Conservation (phyloP, 1,284 basidiomycete species). For the Boletus sp. region DNA sequence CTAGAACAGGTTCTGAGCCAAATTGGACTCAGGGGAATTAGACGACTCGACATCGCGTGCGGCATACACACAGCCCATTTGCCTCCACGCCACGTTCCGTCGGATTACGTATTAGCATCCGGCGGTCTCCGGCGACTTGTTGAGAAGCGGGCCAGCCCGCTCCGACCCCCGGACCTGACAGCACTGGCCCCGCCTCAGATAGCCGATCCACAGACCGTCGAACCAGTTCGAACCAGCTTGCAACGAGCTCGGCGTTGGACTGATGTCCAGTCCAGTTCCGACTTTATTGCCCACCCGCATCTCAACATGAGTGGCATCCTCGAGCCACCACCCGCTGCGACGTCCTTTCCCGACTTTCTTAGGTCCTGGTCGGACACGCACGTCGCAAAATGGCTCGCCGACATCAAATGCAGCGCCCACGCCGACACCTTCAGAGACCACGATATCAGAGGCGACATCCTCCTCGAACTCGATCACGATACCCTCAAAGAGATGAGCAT, state of each 20-base stretch:
- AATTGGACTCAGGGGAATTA: background rate
- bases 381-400: slow-evolving; percentile 67
- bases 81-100: too few species aligned
- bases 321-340: slow-evolving; percentile 57
- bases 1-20: background rate
- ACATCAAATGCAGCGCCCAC: slow-evolving; percentile 71
- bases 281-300: background rate
- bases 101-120: too few species aligned
- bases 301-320: slow-evolving; percentile 32
- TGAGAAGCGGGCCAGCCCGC: too few species aligned
- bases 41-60: too few species aligned
- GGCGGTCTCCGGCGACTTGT: too few species aligned
- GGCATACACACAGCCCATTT: too few species aligned
- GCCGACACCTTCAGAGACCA: slow-evolving; percentile 70
- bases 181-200: too few species aligned
- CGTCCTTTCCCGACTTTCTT: slow-evolving; percentile 59
- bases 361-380: slow-evolving; percentile 66
- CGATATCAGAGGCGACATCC: slow-evolving; percentile 85
- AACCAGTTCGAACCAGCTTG: too few species aligned
- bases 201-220: too few species aligned
- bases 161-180: too few species aligned
- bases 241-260: too few species aligned
- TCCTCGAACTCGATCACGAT: slow-evolving; percentile 84
- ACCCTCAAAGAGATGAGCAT: slow-evolving; percentile 89
- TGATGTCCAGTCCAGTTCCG: too few species aligned